A percentile compares a stretch with the other conserved stretches of the same genome.
These are phyloP conservation scores for Dactylellina drechsleri DNA, from an alignment of 2,329 filamentous ascomycete species.

Conservation along the genomic window DNA sequence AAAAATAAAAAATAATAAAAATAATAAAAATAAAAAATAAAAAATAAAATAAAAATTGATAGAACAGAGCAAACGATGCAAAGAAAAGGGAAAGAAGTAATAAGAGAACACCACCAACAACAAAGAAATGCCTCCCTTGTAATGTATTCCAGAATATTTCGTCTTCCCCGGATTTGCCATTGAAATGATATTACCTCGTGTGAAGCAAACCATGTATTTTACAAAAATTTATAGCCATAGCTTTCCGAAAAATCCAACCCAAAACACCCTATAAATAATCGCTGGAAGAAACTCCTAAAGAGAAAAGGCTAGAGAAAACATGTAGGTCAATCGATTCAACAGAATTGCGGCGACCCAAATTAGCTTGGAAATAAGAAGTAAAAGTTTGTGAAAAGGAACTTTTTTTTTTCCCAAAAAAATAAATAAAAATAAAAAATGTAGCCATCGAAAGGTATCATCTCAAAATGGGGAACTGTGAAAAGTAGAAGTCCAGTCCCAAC, in stretches of 20 bases:
- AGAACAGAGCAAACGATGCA: background rate
- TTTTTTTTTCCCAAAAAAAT: background rate
- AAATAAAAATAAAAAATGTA: background rate
- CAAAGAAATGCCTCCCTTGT: background rate
- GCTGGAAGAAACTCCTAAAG: slow-evolving; percentile 38
- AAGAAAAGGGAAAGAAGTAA: slow-evolving; percentile 2
- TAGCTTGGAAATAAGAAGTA: slow-evolving; percentile 2
- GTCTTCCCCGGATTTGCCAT: slow-evolving; percentile 22
- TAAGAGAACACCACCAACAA: background rate
- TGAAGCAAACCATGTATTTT: slow-evolving; percentile 46
- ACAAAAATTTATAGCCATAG: slow-evolving; percentile 48
- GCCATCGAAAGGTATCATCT: background rate
- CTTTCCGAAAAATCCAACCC: slow-evolving; percentile 37
- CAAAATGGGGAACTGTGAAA: slow-evolving; percentile 10
- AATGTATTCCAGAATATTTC: slow-evolving; percentile 14
- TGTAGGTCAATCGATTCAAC: no score
- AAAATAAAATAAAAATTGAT: background rate
- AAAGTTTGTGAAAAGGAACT: background rate
- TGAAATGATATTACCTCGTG: slow-evolving; percentile 32
- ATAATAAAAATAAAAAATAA: background rate
- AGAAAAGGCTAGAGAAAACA: slow-evolving; percentile 10
- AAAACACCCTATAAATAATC: slow-evolving; percentile 31
- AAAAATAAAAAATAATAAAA: background rate
- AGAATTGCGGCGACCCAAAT: no score
- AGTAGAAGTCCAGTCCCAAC: slow-evolving; percentile 17